These are phyloP conservation scores for Colletotrichum incanum DNA, from an alignment of 2,329 filamentous ascomycete genomes.

Conservation along the genomic window DNA sequence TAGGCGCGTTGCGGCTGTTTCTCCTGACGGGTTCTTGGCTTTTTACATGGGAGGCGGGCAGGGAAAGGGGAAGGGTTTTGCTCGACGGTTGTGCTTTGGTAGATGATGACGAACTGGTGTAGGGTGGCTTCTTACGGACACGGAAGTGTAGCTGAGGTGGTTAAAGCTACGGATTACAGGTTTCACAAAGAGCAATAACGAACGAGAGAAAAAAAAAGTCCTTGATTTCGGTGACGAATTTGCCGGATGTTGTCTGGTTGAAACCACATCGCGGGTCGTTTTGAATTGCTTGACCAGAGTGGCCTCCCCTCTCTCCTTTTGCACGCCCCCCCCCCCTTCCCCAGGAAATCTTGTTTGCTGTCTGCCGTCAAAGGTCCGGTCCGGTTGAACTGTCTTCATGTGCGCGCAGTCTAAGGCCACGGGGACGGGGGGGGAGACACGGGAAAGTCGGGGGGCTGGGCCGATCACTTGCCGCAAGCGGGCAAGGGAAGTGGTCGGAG, in stretches of 20 bases:
- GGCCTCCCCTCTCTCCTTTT: background rate
- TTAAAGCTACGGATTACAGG: slow-evolving; percentile 13
- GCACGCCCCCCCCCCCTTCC: no score
- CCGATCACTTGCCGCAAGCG: background rate
- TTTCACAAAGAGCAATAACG: slow-evolving; percentile 25
- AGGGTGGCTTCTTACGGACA: background rate
- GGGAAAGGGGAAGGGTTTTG: background rate
- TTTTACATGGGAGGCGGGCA: background rate
- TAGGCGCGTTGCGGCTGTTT: slow-evolving; percentile 18
- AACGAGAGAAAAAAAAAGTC: background rate
- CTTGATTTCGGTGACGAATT: slow-evolving; percentile 10
- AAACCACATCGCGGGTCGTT: background rate
- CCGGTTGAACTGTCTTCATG: background rate
- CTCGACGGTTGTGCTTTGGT: slow-evolving; percentile 9
- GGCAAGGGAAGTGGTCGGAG: no score
- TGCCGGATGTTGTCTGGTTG: background rate
- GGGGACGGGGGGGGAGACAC: no score
- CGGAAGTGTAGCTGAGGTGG: slow-evolving; percentile 5
- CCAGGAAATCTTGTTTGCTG: background rate
- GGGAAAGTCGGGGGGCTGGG: background rate
- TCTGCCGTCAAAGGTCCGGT: background rate
- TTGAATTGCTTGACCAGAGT: background rate
- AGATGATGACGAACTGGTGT: slow-evolving; percentile 12
- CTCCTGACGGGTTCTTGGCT: background rate
- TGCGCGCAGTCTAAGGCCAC: background rate